Percentiles rank a stretch among this genome's conserved stretches.
Conservation (phyloP, 2,329 filamentous ascomycete species). For the Cercospora nicotianae region DNA sequence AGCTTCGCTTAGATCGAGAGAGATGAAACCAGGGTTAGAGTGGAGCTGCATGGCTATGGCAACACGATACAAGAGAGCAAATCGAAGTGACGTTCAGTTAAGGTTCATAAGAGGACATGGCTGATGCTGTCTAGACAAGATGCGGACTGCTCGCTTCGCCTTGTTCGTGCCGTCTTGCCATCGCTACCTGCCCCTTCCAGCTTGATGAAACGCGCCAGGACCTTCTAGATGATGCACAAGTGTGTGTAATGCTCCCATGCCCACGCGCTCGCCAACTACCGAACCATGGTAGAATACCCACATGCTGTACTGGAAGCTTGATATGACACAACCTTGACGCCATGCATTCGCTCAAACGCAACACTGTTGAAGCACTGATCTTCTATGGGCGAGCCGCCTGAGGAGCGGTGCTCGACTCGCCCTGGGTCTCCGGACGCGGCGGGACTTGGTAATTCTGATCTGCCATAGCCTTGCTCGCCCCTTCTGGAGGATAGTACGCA, state of each 20-base stretch:
- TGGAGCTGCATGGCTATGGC: neutral
- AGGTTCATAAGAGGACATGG: slow-evolving; percentile 16
- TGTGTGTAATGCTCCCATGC: neutral
- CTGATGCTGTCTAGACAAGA: neutral
- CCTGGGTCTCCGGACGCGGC: slow-evolving; percentile 19
- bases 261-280: slow-evolving; percentile 1
- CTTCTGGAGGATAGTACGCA: slow-evolving; percentile 39
- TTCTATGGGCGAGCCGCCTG: slow-evolving; percentile 12
- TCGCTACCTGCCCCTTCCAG: slow-evolving; percentile 1
- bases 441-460: slow-evolving; percentile 34
- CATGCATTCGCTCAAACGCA: slow-evolving; percentile 13
- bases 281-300: neutral
- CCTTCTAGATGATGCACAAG: neutral
- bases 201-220: slow-evolving; percentile 1
- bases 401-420: slow-evolving; percentile 23
- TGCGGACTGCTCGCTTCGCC: slow-evolving; percentile 2
- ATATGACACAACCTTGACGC: slow-evolving; percentile 15
- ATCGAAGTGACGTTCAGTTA: slow-evolving; percentile 19
- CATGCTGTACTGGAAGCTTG: slow-evolving; percentile 6
- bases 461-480: slow-evolving; percentile 38
- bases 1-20: slow-evolving; percentile 19
- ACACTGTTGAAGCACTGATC: slow-evolving; percentile 4
- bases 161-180: neutral
- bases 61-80: slow-evolving; percentile 3
- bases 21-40: slow-evolving; percentile 6